These are phyloP conservation scores for Fusarium falciforme DNA, from an alignment of 2,329 filamentous ascomycete genomes.

Conservation along the genomic window DNA sequence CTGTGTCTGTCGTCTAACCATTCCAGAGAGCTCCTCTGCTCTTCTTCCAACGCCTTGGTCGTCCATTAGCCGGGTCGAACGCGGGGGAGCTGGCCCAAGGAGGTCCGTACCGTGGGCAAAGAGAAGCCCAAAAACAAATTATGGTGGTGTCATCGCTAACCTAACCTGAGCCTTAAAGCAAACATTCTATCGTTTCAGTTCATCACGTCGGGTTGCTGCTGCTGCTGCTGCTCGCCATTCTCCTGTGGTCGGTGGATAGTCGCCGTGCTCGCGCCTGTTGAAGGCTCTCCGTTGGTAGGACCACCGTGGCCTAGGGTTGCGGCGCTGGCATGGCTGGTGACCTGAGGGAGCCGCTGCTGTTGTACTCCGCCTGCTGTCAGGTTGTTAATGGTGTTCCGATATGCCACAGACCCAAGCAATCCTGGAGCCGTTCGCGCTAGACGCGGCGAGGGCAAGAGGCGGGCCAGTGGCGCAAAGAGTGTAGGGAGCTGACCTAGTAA, in stretches of 20 bases:
- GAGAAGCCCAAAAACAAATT: slow-evolving; percentile 27
- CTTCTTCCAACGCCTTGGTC: slow-evolving; percentile 32
- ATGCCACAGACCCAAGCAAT: slow-evolving; percentile 34
- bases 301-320: slow-evolving; percentile 43
- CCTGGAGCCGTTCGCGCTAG: slow-evolving; percentile 29
- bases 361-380: slow-evolving; percentile 39
- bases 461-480: slow-evolving; percentile 27
- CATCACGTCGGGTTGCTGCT: slow-evolving; percentile 26
- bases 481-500: slow-evolving; percentile 39
- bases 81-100: not conserved
- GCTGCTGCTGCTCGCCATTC: slow-evolving; percentile 21
- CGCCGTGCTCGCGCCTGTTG: slow-evolving; percentile 52
- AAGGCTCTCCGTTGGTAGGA: slow-evolving; percentile 39
- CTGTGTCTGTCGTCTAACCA: slow-evolving; percentile 30
- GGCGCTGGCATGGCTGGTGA: slow-evolving; percentile 42
- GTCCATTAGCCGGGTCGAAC: slow-evolving; percentile 14
- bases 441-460: slow-evolving; percentile 33
- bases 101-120: slow-evolving; percentile 29
- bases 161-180: slow-evolving; percentile 23
- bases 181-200: slow-evolving; percentile 31
- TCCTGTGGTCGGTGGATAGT: slow-evolving; percentile 47
- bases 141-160: slow-evolving; percentile 19
- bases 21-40: slow-evolving; percentile 24
- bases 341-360: not conserved
- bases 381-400: slow-evolving; percentile 46